A percentile compares a stretch with the other conserved stretches of the same genome.
Conservation (phyloP, 352 stramenopile species). For the Phytophthora sp. region DNA sequence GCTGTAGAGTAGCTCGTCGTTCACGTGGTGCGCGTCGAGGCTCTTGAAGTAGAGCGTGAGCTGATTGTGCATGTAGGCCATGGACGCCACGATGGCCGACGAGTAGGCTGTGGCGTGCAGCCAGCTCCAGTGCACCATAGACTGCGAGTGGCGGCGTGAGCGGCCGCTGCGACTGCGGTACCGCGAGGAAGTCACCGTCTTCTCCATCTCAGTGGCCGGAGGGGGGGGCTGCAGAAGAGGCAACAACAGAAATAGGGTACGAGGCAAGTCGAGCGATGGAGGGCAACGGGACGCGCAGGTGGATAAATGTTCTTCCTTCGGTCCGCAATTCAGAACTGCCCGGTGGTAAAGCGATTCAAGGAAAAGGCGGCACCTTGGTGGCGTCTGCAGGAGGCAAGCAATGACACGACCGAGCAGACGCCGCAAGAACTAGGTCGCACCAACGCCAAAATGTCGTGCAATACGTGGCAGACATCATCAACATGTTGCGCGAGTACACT, state of each 20-base stretch:
- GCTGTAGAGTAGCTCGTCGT: constrained; percentile 46
- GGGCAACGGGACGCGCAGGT: background rate
- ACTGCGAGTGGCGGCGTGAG: constrained; percentile 32
- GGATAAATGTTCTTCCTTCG: background rate
- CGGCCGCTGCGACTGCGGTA: constrained; percentile 12
- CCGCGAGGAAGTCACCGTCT: constrained; percentile 11
- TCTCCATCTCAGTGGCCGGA: constrained; percentile 26
- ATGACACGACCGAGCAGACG: constrained; percentile 19
- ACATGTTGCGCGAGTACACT: background rate
- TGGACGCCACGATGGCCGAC: constrained; percentile 66
- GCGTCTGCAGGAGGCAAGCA: background rate
- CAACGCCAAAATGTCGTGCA: constrained; percentile 1
- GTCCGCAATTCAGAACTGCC: constrained; percentile 26
- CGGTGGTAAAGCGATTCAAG: background rate
- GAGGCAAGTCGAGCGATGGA: too few species aligned
- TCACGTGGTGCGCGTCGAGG: constrained; percentile 38
- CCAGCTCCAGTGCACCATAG: constrained; percentile 70
- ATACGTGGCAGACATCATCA: background rate
- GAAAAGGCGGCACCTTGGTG: constrained; percentile 1
- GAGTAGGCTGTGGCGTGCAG: constrained; percentile 74
- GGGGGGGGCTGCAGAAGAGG: background rate
- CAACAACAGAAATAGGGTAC: too few species aligned
- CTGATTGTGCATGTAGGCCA: constrained; percentile 73
- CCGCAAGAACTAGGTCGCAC: constrained; percentile 3
- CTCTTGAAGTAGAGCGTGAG: constrained; percentile 53